Evolutionary conservation across 192 early-diverging fungal species (phyloP), one percentile per base, ranked within the genome.

Genomic region (Backusella luteola): DNA sequence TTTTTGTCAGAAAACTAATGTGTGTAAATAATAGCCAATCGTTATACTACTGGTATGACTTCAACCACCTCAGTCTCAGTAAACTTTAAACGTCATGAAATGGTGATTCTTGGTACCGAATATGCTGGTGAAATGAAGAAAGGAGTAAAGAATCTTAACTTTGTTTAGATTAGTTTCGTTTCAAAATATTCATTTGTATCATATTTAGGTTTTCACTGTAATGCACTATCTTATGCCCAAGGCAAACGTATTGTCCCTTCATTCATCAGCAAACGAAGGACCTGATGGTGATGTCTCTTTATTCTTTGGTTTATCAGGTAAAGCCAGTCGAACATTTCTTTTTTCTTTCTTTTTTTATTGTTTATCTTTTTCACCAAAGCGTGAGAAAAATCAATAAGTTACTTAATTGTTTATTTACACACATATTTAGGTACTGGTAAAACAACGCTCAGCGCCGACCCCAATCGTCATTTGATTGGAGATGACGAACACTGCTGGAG

Each of bases 61-160:
- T 96, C 95, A 66, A 91, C 87, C 70, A 99, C 97, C 73, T 94
- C 93, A 59, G 92, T 99, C 38, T 88, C 95, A 19, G 88, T 99
- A 83, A 95, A 94, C 91, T 99, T 99, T 76, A 91, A 93, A 78
- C 91, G 94, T 81, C 81, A 84, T 53, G 95, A 99, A 86, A 97
- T 99, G 95, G 94, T 99, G 38, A 99, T 99, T 72, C 89, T 99
- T 53, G 97, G 97, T 39, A 95, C 96, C 69, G 94, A 98, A 84
- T 99, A 99, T 79, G 97, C 97, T 69, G 97, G 97, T 71, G 97
- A 99, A 87, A 99, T 99, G 97, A 99, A 99, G 87, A 99, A 99
- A 91, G 97, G 97, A 78, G 86, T 92, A 79, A 78, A 78, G 87
- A 73, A 78, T 78, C 78, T 36, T 35, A 67, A 63, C 56, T 70